These are phyloP conservation scores for Geotrichum candidum DNA, from an alignment of 1,139 yeast species.

Conservation along the genomic window DNA sequence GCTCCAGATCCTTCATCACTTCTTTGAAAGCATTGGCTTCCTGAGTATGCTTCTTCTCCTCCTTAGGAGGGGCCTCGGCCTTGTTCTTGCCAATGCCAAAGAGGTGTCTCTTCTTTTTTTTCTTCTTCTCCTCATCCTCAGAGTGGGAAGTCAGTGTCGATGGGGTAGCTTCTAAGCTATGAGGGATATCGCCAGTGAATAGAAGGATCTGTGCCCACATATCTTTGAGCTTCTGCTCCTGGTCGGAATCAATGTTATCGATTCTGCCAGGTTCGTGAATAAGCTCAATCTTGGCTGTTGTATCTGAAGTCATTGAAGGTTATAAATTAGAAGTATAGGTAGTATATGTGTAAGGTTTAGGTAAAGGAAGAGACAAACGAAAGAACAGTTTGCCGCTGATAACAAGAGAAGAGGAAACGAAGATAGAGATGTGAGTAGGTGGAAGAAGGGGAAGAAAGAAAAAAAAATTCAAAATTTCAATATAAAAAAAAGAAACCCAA, in stretches of 20 bases:
- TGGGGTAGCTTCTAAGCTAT: slow-evolving; percentile 30
- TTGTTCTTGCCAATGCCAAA: slow-evolving; percentile 26
- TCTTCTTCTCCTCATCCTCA: slow-evolving; percentile 23
- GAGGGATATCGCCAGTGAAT: slow-evolving; percentile 54
- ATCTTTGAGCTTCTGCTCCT: slow-evolving; percentile 66
- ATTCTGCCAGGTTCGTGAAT: slow-evolving; percentile 44
- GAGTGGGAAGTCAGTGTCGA: slow-evolving; percentile 24
- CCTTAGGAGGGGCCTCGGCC: not conserved
- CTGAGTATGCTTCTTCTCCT: not conserved
- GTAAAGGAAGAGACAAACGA: not conserved
- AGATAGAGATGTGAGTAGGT: not conserved
- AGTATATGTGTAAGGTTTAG: not conserved
- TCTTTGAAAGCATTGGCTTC: slow-evolving; percentile 16
- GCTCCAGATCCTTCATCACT: slow-evolving; percentile 7
- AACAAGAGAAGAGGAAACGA: not conserved
- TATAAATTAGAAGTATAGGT: not conserved
- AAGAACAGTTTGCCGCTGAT: not conserved
- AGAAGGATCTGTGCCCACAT: slow-evolving; percentile 64
- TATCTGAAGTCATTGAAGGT: not conserved
- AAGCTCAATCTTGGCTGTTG: slow-evolving; percentile 3
- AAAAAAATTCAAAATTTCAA: not conserved
- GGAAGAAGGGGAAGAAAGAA: not conserved
- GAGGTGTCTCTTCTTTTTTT: slow-evolving; percentile 27
- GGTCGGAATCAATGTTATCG: slow-evolving; percentile 52
- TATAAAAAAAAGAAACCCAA: not conserved